Conservation (phyloP, 257 asterid species). For the Solanum ossicruentum region DNA sequence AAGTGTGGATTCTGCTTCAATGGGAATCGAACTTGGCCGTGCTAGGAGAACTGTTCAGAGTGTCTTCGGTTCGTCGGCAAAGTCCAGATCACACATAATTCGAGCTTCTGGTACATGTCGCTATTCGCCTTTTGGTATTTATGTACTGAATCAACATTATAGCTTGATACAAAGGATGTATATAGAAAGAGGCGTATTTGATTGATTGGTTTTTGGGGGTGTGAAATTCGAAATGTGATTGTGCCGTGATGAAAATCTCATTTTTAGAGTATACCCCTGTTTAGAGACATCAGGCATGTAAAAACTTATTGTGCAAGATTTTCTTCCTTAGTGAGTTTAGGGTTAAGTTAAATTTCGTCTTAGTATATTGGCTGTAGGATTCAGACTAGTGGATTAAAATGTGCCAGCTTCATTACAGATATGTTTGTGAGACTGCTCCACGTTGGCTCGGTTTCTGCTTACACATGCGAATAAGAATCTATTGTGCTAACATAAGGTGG, state of each 20-base stretch:
- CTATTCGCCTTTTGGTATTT: background rate
- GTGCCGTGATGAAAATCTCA: background rate
- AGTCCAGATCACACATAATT: constrained; percentile 38
- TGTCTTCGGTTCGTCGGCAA: constrained; percentile 32
- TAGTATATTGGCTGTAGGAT: background rate
- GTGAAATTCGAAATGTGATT: background rate
- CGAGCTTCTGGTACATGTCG: constrained; percentile 48
- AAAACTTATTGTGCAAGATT: background rate
- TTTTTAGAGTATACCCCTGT: background rate
- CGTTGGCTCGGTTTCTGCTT: background rate
- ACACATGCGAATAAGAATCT: background rate
- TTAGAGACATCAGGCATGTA: background rate
- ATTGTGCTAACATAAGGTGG: background rate
- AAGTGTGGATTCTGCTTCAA: constrained; percentile 25
- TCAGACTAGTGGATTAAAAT: background rate
- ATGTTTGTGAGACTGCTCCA: background rate
- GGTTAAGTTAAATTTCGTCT: background rate
- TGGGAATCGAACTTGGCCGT: constrained; percentile 26
- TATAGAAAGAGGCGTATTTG: background rate
- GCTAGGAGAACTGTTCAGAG: constrained; percentile 16
- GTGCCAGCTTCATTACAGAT: background rate
- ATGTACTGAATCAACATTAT: background rate
- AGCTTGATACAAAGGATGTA: background rate
- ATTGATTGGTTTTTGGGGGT: background rate
- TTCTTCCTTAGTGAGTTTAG: background rate